Base-by-base conservation (phyloP, 2,329 filamentous ascomycete species). In the Hortaea werneckii region DNA sequence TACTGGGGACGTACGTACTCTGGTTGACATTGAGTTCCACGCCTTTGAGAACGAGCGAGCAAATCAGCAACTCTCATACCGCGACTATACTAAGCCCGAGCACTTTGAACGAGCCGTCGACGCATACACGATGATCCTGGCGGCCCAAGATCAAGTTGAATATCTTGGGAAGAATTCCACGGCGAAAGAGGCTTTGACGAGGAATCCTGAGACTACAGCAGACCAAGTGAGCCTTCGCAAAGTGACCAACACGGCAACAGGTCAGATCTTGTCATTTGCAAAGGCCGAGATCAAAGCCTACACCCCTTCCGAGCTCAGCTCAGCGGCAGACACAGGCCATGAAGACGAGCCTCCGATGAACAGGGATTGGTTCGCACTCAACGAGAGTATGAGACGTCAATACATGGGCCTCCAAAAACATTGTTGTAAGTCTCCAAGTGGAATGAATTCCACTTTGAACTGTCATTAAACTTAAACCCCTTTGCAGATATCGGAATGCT, bases 21-120 rank as follows among this genome's bases (percentile, higher is more conserved):
- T 63, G 11, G 59, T 62, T 6, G 62, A 70, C 49, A 69, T 70
- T 40, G 67, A 71, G 49, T 72, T 72, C 50, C 62, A 66, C 41
- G 60, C 60, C 12, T 63, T 62, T 41, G 55, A 54, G 41, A 46
- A 62, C 28, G 60, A 63, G 46, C 52, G 54, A 27, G 58, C 54
- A 27, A 62, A 62, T 41, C 60, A 63, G 29, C 50, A 58, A 27
- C 55, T 63, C 11, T 63, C 60, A 2, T 63, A 57, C 48, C 52
- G 60, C 32, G 57, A 62, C 37, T 46, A 52, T 29, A 47, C 50
- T 8, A 51, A 62, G 29, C 54, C 58, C 2, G 49, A 47, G 29
- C 58, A 63, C 39, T 52, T 56, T 42, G 49, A 58, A 43, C 53
- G 59, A 40, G 51, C 58, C 2, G 46, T 58, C 3, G 13, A 46